Conservation (phyloP, 2,329 filamentous ascomycete genomes). For the Aspergillus awamori region DNA sequence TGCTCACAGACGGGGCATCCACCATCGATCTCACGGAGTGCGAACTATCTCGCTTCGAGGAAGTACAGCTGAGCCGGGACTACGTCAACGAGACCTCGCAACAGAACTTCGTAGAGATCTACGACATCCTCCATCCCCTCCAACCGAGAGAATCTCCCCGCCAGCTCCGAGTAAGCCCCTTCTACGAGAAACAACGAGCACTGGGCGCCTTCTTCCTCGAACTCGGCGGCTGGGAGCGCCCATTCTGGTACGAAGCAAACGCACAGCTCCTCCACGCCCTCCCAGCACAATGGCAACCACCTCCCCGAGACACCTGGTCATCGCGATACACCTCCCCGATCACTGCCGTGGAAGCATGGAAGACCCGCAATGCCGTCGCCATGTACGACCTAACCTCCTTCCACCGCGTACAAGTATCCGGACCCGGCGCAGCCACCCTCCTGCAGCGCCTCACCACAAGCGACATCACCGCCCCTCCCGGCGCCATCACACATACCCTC, state of each 20-base stretch:
- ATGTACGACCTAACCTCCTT: slow-evolving; percentile 67
- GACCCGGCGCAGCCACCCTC: slow-evolving; percentile 59
- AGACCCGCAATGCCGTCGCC: slow-evolving; percentile 63
- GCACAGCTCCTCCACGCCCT: slow-evolving; percentile 54
- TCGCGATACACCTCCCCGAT: slow-evolving; percentile 61
- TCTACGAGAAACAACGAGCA: slow-evolving; percentile 57
- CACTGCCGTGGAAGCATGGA: slow-evolving; percentile 64
- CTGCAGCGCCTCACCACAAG: slow-evolving; percentile 53
- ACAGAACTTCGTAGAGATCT: slow-evolving; percentile 66
- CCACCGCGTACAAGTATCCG: slow-evolving; percentile 60
- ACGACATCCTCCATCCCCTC: slow-evolving; percentile 65
- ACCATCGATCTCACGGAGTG: slow-evolving; percentile 61
- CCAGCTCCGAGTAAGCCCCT: slow-evolving; percentile 62
- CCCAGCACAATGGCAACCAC: slow-evolving; percentile 58
- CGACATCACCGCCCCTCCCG: slow-evolving; percentile 49
- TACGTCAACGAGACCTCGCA: slow-evolving; percentile 63
- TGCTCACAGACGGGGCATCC: slow-evolving; percentile 60
- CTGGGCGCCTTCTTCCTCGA: slow-evolving; percentile 59
- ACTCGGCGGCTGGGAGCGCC: slow-evolving; percentile 64
- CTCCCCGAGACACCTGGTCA: slow-evolving; percentile 63
- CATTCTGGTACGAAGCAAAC: slow-evolving; percentile 65
- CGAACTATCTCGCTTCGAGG: slow-evolving; percentile 63
- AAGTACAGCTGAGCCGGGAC: slow-evolving; percentile 58
- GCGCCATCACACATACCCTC: slow-evolving; percentile 59
- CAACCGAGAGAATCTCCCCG: slow-evolving; percentile 61